Evolutionary conservation across 2,329 filamentous ascomycete species (phyloP).

Genomic region (Sporothrix pallida): DNA sequence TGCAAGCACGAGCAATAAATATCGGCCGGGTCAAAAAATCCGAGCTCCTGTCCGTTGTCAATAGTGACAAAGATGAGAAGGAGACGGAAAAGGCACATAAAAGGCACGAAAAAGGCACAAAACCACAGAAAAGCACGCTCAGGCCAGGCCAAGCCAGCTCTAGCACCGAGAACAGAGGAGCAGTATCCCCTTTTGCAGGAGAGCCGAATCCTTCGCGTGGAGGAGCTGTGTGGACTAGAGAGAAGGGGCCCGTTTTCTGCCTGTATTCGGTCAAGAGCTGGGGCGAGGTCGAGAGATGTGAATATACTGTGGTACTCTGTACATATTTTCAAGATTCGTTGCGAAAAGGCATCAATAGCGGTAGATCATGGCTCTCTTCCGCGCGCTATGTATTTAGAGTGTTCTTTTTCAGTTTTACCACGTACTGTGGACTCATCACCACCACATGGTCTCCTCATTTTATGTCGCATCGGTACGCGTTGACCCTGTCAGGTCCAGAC

Average conservation of each 20-base stretch:
- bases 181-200: not conserved
- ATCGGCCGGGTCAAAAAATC: not conserved
- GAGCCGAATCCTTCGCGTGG: constrained; percentile 5
- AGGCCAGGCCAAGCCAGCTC: not conserved
- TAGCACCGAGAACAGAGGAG: not conserved
- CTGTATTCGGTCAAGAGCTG: not conserved
- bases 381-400: not conserved
- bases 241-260: not conserved
- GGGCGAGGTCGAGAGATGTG: not conserved
- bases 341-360: not conserved
- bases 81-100: not conserved
- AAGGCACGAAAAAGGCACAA: no score
- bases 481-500: constrained; percentile 16
- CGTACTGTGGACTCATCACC: no score
- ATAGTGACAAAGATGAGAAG: not conserved
- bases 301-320: no score
- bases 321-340: no score
- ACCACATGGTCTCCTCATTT: not conserved
- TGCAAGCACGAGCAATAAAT: not conserved
- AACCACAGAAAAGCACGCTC: not conserved
- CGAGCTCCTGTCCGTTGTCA: not conserved
- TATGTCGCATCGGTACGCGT: constrained; percentile 9
- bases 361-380: constrained; percentile 1
- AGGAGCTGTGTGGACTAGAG: constrained; percentile 12
- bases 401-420: no score